Conservation (phyloP, 108 stramenopile species). For the Epipyxis sp. region DNA sequence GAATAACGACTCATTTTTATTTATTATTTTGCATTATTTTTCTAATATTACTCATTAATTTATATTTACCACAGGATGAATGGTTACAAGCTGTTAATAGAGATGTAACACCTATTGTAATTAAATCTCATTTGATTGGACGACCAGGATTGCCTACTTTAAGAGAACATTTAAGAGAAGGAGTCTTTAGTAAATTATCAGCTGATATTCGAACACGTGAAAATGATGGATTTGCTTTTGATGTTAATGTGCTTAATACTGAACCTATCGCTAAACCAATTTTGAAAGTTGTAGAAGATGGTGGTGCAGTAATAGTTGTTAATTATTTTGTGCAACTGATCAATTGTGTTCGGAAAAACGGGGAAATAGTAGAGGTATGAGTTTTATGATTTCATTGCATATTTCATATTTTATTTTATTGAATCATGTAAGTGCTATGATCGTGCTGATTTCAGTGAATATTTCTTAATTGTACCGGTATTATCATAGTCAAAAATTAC, state of each 20-base stretch:
- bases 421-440: neutral
- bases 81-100: conserved; percentile 37
- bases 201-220: conserved; percentile 78
- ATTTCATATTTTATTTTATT: neutral
- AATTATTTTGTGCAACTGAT: conserved; percentile 97
- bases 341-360: conserved; percentile 89
- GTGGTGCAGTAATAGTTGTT: conserved; percentile 80
- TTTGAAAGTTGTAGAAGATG: conserved; percentile 67
- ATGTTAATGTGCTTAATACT: conserved; percentile 86
- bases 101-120: conserved; percentile 33
- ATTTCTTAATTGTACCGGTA: neutral
- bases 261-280: conserved; percentile 81
- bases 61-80: conserved; percentile 40
- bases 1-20: conserved; percentile 80
- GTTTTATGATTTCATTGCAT: neutral
- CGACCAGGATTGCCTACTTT: conserved; percentile 72
- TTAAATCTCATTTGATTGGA: conserved; percentile 48
- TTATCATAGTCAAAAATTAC: neutral
- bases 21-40: conserved; percentile 67
- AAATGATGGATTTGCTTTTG: conserved; percentile 77
- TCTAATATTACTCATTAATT: conserved; percentile 39
- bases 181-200: conserved; percentile 75
- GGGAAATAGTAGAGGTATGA: conserved; percentile 75
- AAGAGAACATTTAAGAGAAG: conserved; percentile 81
- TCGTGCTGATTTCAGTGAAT: neutral